Percentiles rank a stretch among this genome's conserved stretches.
Evolutionary conservation across 345 rosid species (phyloP).

Genomic region (Moringa oleifera): DNA sequence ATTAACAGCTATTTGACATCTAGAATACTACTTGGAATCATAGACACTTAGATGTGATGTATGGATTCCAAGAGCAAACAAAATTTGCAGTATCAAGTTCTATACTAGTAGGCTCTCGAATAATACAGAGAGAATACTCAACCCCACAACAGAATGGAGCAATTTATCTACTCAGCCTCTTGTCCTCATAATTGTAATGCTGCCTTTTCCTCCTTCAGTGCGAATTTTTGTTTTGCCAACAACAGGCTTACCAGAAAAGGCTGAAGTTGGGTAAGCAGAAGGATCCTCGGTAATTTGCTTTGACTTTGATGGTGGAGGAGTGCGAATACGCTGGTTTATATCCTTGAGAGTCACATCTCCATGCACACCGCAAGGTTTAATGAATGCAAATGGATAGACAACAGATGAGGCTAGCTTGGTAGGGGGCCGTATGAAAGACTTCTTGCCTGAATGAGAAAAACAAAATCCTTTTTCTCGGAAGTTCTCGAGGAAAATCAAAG

Average conservation of each 20-base stretch:
- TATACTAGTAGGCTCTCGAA: constrained; percentile 20
- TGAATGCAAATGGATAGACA: constrained; percentile 84
- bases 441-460: constrained; percentile 47
- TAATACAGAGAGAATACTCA: constrained; percentile 16
- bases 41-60: constrained; percentile 24
- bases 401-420: constrained; percentile 72
- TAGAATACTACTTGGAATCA: constrained; percentile 24
- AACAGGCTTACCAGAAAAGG: constrained; percentile 98
- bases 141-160: constrained; percentile 14
- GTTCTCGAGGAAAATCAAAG: not conserved
- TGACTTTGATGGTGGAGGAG: constrained; percentile 54
- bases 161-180: constrained; percentile 49
- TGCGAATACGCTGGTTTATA: constrained; percentile 77
- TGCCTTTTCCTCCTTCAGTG: constrained; percentile 98
- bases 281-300: constrained; percentile 52
- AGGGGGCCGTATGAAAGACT: constrained; percentile 55
- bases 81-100: constrained; percentile 8
- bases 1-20: constrained; percentile 19
- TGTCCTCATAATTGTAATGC: constrained; percentile 96
- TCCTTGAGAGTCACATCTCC: constrained; percentile 95
- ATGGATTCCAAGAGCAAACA: constrained; percentile 22
- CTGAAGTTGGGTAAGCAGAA: constrained; percentile 71
- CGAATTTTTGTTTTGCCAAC: constrained; percentile 96
- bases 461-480: too few relatives aligned
- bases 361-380: constrained; percentile 86